A percentile compares a stretch with the other conserved stretches of the same genome.
Conservation (phyloP, 129 eudicot species). For the Flaveria brownii region DNA sequence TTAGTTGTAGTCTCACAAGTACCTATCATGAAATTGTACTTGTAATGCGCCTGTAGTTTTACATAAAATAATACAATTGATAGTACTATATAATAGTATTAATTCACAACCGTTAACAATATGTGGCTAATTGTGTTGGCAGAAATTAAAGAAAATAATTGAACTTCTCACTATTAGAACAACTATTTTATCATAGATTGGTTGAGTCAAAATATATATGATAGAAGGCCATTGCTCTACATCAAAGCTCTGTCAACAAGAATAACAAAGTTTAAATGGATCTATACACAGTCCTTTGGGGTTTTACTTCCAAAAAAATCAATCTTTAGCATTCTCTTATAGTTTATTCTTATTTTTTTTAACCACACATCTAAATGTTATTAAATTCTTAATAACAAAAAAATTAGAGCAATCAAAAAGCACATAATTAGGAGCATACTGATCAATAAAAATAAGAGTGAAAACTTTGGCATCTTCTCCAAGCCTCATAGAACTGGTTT, state of each 20-base stretch:
- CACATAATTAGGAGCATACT: constrained; percentile 34
- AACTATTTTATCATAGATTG: constrained; percentile 73
- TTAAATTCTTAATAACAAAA: not conserved
- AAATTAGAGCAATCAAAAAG: not conserved
- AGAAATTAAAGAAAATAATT: not conserved
- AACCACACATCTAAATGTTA: not conserved
- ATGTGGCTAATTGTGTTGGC: not conserved
- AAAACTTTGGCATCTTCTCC: constrained; percentile 91
- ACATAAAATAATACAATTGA: constrained; percentile 3
- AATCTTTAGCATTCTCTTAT: constrained; percentile 7
- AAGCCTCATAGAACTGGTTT: constrained; percentile 94
- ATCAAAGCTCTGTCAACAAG: constrained; percentile 49
- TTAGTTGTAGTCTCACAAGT: constrained; percentile 36
- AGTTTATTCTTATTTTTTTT: not conserved
- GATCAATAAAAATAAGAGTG: constrained; percentile 49
- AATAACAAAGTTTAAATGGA: constrained; percentile 17
- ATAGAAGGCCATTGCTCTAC: constrained; percentile 83
- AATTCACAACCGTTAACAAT: not conserved
- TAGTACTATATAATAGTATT: not conserved
- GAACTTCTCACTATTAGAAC: constrained; percentile 77
- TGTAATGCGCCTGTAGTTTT: constrained; percentile 64
- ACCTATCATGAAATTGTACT: constrained; percentile 29
- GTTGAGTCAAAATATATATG: constrained; percentile 71
- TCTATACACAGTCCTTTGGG: not conserved
- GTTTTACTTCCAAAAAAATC: constrained; percentile 4